Evolutionary conservation across 1,139 yeast species (phyloP).

Genomic region (Geotrichum histeridarum): DNA sequence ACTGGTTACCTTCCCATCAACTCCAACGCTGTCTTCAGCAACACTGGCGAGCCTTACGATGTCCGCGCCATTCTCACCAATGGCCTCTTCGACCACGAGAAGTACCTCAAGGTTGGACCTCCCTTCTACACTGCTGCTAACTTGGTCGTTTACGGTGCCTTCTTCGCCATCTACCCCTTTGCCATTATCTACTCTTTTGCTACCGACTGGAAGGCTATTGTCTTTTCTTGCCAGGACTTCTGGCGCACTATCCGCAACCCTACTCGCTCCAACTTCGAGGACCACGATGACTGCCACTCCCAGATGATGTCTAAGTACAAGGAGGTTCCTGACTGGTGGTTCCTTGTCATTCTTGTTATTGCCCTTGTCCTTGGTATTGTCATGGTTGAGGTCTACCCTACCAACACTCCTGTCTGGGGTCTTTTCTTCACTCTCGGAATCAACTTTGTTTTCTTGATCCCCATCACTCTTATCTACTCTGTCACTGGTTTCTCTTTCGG

Average conservation of each 20-base stretch:
- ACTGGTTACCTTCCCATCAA: slow-evolving; percentile 54
- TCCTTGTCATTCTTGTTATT: slow-evolving; percentile 33
- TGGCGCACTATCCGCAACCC: slow-evolving; percentile 35
- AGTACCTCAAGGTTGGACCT: slow-evolving; percentile 42
- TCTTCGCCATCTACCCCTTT: slow-evolving; percentile 33
- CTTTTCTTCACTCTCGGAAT: slow-evolving; percentile 54
- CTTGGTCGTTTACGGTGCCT: slow-evolving; percentile 37
- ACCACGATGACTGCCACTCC: slow-evolving; percentile 22
- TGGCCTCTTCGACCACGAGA: slow-evolving; percentile 35
- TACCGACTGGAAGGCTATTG: slow-evolving; percentile 26
- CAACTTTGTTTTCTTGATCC: slow-evolving; percentile 50
- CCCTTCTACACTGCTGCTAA: slow-evolving; percentile 45
- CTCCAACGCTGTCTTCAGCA: slow-evolving; percentile 45
- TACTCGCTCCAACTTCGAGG: slow-evolving; percentile 34
- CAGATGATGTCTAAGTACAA: slow-evolving; percentile 47
- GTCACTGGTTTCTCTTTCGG: slow-evolving; percentile 31
- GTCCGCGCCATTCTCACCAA: slow-evolving; percentile 43
- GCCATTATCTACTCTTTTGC: slow-evolving; percentile 26
- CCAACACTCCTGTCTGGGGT: slow-evolving; percentile 49
- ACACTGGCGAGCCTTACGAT: slow-evolving; percentile 44
- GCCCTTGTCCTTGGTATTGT: slow-evolving; percentile 48
- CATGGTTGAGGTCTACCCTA: slow-evolving; percentile 46
- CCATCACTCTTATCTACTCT: slow-evolving; percentile 46
- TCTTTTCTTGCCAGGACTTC: slow-evolving; percentile 19
- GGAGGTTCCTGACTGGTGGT: slow-evolving; percentile 22